phyloP scores from a whole-genome alignment of 73 alveolate species.

The Paramecium sexaurelia region DNA sequence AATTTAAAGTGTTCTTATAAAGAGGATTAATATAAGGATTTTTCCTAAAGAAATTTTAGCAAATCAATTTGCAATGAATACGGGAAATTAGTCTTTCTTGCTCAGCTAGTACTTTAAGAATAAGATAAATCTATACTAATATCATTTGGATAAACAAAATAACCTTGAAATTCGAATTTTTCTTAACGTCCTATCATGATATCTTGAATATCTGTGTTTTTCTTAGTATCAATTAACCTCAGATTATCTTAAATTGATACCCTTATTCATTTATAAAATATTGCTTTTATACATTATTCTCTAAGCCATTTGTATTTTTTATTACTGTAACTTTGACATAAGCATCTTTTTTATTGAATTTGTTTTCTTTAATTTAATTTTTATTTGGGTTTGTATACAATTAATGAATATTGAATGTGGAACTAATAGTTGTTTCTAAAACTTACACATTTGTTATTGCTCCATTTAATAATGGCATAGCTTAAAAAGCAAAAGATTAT shows the following conservation, averaged over 20 bases:
- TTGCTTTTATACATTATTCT: neutral
- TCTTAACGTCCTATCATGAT: conserved; percentile 62
- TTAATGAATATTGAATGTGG: neutral
- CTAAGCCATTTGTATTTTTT: neutral
- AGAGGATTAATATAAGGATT: neutral
- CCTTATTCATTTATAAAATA: neutral
- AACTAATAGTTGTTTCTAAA: neutral
- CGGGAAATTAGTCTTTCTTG: conserved; percentile 61
- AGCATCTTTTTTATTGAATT: neutral
- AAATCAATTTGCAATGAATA: conserved; percentile 49
- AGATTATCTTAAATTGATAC: neutral
- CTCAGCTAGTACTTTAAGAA: conserved; percentile 4
- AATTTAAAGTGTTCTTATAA: neutral
- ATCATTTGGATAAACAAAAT: conserved; percentile 56
- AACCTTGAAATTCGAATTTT: neutral
- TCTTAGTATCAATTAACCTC: conserved; percentile 47
- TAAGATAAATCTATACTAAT: neutral
- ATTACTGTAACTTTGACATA: neutral
- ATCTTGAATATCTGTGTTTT: conserved; percentile 43
- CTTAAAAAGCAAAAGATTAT: neutral
- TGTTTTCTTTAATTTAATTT: neutral
- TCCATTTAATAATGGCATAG: neutral
- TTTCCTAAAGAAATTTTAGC: conserved; percentile 20
- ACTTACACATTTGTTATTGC: neutral
- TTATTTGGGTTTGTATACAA: neutral